Percentiles rank a stretch among this genome's conserved stretches.
Evolutionary conservation across 371 early-diverging fungal species (phyloP).

Genomic region (Apophysomyces elegans): DNA sequence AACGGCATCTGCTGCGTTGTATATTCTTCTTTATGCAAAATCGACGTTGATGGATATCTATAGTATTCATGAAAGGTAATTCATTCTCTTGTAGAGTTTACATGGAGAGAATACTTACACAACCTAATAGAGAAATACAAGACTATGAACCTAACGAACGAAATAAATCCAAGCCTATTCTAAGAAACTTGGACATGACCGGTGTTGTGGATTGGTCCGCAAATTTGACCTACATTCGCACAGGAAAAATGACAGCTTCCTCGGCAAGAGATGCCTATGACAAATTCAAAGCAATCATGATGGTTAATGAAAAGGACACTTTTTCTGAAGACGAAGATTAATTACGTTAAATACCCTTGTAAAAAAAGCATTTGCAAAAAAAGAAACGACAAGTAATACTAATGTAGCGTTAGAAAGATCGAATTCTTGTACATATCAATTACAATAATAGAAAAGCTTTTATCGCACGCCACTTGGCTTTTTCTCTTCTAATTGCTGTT

Average conservation of each 20-base stretch:
- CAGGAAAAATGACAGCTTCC: background rate
- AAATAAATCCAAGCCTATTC: constrained; percentile 15
- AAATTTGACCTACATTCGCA: constrained; percentile 17
- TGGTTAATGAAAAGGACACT: constrained; percentile 13
- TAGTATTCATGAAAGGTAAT: constrained; percentile 66
- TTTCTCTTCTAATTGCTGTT: background rate
- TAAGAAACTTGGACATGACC: constrained; percentile 12
- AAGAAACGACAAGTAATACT: too few species aligned
- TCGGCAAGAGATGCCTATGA: constrained; percentile 29
- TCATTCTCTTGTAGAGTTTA: constrained; percentile 10
- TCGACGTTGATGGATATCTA: constrained; percentile 65
- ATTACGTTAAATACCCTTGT: too few species aligned
- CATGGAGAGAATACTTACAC: background rate
- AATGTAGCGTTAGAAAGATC: too few species aligned
- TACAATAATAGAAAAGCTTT: background rate
- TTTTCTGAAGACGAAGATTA: too few species aligned
- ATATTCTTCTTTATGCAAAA: constrained; percentile 65
- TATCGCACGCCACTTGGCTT: background rate
- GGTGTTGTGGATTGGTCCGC: constrained; percentile 27
- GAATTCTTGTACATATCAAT: too few species aligned
- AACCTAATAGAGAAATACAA: constrained; percentile 12
- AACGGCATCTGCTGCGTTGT: constrained; percentile 49
- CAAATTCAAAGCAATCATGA: constrained; percentile 32
- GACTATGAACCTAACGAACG: constrained; percentile 15
- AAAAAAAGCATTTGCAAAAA: too few species aligned